These are phyloP conservation scores for Elongisporangium senticosum DNA, from an alignment of 352 stramenopile species.

Conservation along the genomic window DNA sequence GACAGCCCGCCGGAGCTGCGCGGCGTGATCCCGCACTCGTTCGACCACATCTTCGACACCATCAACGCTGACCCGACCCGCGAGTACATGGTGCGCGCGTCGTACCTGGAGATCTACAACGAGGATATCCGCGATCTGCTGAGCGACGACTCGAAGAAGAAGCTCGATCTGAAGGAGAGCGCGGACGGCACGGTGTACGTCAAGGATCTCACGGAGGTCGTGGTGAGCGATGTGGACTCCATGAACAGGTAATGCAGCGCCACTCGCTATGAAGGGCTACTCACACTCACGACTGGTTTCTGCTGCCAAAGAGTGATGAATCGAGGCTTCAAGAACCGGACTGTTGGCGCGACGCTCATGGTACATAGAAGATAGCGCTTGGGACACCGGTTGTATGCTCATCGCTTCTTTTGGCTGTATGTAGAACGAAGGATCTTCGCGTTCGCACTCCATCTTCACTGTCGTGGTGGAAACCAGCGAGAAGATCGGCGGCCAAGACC, in stretches of 20 bases:
- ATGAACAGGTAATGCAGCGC: slow-evolving; percentile 49
- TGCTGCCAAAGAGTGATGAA: slow-evolving; percentile 45
- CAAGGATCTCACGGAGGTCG: slow-evolving; percentile 83
- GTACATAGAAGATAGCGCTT: slow-evolving; percentile 14
- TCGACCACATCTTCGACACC: slow-evolving; percentile 86
- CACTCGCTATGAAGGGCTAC: neutral
- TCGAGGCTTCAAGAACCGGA: slow-evolving; percentile 81
- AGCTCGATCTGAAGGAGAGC: slow-evolving; percentile 83
- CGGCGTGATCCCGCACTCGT: slow-evolving; percentile 78
- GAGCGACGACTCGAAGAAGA: slow-evolving; percentile 68
- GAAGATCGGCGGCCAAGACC: slow-evolving; percentile 65
- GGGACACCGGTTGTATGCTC: neutral
- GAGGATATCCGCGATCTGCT: slow-evolving; percentile 92
- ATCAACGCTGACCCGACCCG: slow-evolving; percentile 58
- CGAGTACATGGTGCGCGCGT: slow-evolving; percentile 84
- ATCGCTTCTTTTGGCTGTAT: slow-evolving; percentile 1
- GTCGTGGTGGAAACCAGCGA: slow-evolving; percentile 78
- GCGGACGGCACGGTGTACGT: slow-evolving; percentile 81
- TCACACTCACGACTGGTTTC: neutral
- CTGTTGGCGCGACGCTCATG: slow-evolving; percentile 76
- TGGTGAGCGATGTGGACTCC: slow-evolving; percentile 66
- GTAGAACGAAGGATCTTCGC: slow-evolving; percentile 76
- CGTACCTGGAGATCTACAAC: slow-evolving; percentile 95
- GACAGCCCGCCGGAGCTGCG: slow-evolving; percentile 66
- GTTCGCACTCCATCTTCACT: slow-evolving; percentile 85